A percentile compares a stretch with the other conserved stretches of the same genome.
These are phyloP conservation scores for Cryptococcus depauperatus DNA, from an alignment of 1,284 basidiomycete species.

Conservation along the genomic window DNA sequence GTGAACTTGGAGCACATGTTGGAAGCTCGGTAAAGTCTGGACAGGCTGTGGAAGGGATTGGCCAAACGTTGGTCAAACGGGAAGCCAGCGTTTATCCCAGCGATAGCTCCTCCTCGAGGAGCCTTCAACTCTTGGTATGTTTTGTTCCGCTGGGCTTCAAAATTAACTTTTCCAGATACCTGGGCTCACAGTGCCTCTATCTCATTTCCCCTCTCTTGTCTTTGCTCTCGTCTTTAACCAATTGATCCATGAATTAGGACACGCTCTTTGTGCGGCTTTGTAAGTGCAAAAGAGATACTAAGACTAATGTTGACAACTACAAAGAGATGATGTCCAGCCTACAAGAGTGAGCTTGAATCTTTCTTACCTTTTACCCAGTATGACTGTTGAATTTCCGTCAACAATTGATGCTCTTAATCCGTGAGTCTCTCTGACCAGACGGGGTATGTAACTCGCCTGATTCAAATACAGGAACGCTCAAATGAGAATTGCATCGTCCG, in stretches of 20 bases:
- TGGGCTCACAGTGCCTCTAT: constrained; percentile 38
- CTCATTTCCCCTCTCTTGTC: constrained; percentile 35
- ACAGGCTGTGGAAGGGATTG: constrained; percentile 2
- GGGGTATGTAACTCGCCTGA: no score
- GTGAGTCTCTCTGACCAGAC: no score
- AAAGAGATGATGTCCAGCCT: constrained; percentile 34
- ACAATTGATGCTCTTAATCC: constrained; percentile 24
- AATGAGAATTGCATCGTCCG: constrained; percentile 36
- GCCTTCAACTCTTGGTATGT: constrained; percentile 31
- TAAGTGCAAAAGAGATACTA: constrained; percentile 14
- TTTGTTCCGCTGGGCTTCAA: no score
- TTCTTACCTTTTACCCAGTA: constrained; percentile 31
- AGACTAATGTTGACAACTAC: neutral
- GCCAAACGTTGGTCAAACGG: neutral
- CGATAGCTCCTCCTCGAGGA: no score
- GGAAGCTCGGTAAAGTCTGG: neutral
- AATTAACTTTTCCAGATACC: constrained; percentile 36
- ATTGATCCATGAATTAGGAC: constrained; percentile 40
- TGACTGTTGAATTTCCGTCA: constrained; percentile 33
- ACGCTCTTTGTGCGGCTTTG: constrained; percentile 37
- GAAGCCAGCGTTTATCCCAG: no score
- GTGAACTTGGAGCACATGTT: constrained; percentile 8
- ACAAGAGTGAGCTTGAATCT: constrained; percentile 27
- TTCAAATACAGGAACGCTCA: constrained; percentile 19
- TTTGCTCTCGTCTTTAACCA: constrained; percentile 37